phyloP scores from a whole-genome alignment of 2,329 filamentous ascomycete genomes.

The Myriangium duriaei region DNA sequence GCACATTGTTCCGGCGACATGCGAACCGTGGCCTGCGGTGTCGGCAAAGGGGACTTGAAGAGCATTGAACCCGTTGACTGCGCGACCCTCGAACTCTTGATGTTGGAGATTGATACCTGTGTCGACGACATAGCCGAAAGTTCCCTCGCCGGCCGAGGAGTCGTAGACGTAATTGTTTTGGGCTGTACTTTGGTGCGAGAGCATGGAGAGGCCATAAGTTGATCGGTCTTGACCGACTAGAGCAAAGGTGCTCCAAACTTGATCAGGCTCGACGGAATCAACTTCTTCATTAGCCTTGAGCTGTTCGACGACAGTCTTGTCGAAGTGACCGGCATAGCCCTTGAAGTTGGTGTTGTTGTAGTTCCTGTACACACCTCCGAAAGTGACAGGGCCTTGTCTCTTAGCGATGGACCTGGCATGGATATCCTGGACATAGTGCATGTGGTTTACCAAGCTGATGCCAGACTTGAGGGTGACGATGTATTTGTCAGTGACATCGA shows the following conservation, averaged over 20 bases:
- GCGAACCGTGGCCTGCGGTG: slow-evolving; percentile 51
- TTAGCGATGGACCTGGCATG: slow-evolving; percentile 9
- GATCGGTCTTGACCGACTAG: slow-evolving; percentile 12
- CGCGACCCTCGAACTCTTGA: slow-evolving; percentile 25
- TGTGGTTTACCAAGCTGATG: slow-evolving; percentile 6
- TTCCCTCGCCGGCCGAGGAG: slow-evolving; percentile 18
- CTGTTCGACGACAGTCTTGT: slow-evolving; percentile 9
- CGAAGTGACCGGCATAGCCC: slow-evolving; percentile 10
- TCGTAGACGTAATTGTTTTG: slow-evolving; percentile 12
- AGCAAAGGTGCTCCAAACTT: slow-evolving; percentile 10
- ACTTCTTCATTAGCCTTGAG: slow-evolving; percentile 11
- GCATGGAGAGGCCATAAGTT: slow-evolving; percentile 15
- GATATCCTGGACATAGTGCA: slow-evolving; percentile 10
- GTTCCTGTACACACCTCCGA: slow-evolving; percentile 6
- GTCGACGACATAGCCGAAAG: slow-evolving; percentile 32
- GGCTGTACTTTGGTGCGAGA: slow-evolving; percentile 12
- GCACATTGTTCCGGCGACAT: slow-evolving; percentile 51
- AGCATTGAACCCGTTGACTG: slow-evolving; percentile 22
- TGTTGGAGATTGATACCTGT: slow-evolving; percentile 17
- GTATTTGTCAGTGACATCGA: slow-evolving; percentile 9
- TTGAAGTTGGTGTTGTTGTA: slow-evolving; percentile 9
- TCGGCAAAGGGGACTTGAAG: slow-evolving; percentile 22
- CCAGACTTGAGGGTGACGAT: slow-evolving; percentile 11
- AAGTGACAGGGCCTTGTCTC: slow-evolving; percentile 7
- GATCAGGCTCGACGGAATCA: slow-evolving; percentile 9